These are phyloP conservation scores for Penicillium sp. DNA, from an alignment of 2,329 filamentous ascomycete genomes.

Conservation along the genomic window DNA sequence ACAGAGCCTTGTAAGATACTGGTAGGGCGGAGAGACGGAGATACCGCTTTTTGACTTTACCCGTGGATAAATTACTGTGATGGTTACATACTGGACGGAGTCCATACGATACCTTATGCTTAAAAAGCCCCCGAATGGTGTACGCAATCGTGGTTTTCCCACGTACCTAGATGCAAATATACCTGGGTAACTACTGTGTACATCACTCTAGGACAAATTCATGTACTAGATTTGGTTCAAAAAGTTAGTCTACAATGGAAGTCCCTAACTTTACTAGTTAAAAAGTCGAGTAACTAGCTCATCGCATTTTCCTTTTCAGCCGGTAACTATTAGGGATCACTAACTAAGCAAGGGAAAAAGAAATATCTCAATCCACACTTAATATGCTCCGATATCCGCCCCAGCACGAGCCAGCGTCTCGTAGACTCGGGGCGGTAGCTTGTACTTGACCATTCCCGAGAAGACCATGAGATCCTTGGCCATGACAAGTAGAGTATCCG, in stretches of 20 bases:
- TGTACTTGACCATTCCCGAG: constrained; percentile 86
- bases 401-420: constrained; percentile 82
- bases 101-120: no score
- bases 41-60: neutral
- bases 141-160: neutral
- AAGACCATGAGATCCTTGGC: constrained; percentile 91
- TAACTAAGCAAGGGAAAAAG: neutral
- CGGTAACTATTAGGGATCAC: neutral
- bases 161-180: no score
- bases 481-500: constrained; percentile 70
- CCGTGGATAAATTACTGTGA: neutral
- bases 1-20: neutral
- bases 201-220: no score
- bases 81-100: no score
- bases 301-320: neutral
- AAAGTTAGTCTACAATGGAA: no score
- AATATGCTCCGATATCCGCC: constrained; percentile 56
- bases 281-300: neutral
- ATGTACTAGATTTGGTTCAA: neutral
- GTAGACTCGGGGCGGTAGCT: constrained; percentile 80
- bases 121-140: neutral
- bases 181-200: no score
- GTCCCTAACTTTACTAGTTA: no score
- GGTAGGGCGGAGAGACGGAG: constrained; percentile 2
- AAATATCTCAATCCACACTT: constrained; percentile 4